These are phyloP conservation scores for Aleurites moluccanus DNA, from an alignment of 441 rosid genomes.

Conservation along the genomic window DNA sequence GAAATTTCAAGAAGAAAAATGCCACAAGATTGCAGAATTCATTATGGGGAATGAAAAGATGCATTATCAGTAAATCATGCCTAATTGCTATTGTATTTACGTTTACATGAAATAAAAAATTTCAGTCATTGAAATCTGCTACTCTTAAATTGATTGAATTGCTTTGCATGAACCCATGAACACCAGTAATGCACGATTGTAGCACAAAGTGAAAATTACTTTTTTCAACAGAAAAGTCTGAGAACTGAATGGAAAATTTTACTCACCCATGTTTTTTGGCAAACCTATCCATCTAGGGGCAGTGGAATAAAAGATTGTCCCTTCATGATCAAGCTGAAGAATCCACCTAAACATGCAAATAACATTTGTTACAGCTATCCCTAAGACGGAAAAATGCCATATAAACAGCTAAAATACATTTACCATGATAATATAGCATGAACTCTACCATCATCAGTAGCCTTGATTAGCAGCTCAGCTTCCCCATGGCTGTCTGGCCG, in stretches of 20 bases:
- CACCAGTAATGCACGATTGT: background rate
- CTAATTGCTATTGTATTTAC: background rate
- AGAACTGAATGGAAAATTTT: background rate
- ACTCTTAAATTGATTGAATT: background rate
- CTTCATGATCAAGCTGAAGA: constrained; percentile 89
- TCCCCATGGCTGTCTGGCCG: constrained; percentile 75
- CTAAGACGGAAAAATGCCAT: background rate
- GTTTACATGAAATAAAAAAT: background rate
- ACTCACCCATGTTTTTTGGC: constrained; percentile 43
- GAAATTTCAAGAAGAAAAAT: background rate
- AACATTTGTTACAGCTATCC: background rate
- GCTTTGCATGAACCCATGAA: constrained; percentile 3
- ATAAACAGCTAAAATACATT: constrained; percentile 19
- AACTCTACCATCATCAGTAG: constrained; percentile 57
- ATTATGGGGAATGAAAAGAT: background rate
- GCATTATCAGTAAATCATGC: background rate
- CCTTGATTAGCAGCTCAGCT: constrained; percentile 53
- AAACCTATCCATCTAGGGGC: constrained; percentile 80
- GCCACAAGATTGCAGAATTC: background rate
- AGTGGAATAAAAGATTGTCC: constrained; percentile 83
- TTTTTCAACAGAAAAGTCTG: background rate
- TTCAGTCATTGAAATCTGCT: background rate
- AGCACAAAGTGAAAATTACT: background rate
- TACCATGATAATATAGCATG: constrained; percentile 93
- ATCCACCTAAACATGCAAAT: constrained; percentile 65